Percentiles rank a stretch among this genome's conserved stretches.
Conservation (phyloP, 129 eudicot genomes). For the Pittosporum tobira region DNA sequence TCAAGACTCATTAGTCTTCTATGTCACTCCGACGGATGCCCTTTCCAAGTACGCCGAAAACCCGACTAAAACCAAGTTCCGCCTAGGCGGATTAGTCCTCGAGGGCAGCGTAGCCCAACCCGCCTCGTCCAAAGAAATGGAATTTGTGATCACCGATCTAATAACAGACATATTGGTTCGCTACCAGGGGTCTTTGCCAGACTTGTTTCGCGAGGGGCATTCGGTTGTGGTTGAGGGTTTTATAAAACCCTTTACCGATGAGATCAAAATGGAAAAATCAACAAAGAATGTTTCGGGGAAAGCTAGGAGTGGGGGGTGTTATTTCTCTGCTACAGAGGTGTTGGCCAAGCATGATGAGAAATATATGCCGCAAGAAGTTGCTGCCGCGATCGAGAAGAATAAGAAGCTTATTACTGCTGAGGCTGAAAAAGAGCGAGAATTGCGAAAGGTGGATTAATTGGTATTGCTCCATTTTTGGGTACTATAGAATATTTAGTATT, state of each 20-base stretch:
- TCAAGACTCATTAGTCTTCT: slow-evolving; percentile 79
- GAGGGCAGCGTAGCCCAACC: slow-evolving; percentile 60
- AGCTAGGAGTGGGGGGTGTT: slow-evolving; percentile 75
- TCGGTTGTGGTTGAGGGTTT: slow-evolving; percentile 97
- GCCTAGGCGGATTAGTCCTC: slow-evolving; percentile 78
- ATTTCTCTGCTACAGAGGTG: slow-evolving; percentile 75
- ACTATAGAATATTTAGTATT: neutral
- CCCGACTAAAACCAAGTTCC: slow-evolving; percentile 56
- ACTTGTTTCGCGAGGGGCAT: slow-evolving; percentile 87
- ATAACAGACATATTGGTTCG: slow-evolving; percentile 74
- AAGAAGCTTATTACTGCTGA: slow-evolving; percentile 47
- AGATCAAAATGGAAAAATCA: slow-evolving; percentile 24
- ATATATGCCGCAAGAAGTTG: slow-evolving; percentile 94
- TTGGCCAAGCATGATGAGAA: slow-evolving; percentile 98
- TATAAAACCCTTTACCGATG: slow-evolving; percentile 50
- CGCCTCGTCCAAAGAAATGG: slow-evolving; percentile 53
- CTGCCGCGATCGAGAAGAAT: slow-evolving; percentile 75
- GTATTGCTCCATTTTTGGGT: neutral
- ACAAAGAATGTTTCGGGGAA: slow-evolving; percentile 39
- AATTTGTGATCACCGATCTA: slow-evolving; percentile 78
- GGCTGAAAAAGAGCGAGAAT: slow-evolving; percentile 11
- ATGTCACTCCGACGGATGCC: slow-evolving; percentile 81
- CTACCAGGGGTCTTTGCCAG: slow-evolving; percentile 80
- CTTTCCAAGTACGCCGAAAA: slow-evolving; percentile 40
- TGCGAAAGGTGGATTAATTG: neutral